Conservation (phyloP, 805 yeast species). For the Kazachstania bromeliacearum region DNA sequence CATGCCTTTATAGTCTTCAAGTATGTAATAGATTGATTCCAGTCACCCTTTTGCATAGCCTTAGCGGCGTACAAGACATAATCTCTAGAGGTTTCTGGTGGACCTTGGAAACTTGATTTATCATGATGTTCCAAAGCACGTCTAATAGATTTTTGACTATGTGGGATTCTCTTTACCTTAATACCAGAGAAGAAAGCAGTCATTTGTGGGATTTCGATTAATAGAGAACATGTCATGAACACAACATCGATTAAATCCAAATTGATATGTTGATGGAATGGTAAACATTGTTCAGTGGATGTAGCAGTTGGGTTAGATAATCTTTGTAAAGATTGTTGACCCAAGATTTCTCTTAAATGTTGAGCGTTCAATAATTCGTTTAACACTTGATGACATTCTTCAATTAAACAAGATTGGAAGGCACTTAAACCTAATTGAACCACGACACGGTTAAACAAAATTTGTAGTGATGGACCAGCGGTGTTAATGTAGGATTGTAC, state of each 20-base stretch:
- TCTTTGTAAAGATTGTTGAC: conserved; percentile 75
- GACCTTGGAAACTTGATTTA: conserved; percentile 91
- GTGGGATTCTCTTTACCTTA: conserved; percentile 48
- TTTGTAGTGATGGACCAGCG: conserved; percentile 83
- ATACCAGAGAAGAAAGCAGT: conserved; percentile 57
- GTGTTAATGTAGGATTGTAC: conserved; percentile 67
- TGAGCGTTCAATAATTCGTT: conserved; percentile 81
- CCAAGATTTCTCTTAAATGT: conserved; percentile 83
- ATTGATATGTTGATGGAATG: conserved; percentile 97
- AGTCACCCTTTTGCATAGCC: conserved; percentile 79
- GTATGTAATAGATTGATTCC: conserved; percentile 68
- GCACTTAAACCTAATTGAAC: conserved; percentile 96
- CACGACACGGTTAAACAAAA: conserved; percentile 86
- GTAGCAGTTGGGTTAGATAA: conserved; percentile 24
- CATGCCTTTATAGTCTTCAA: conserved; percentile 58
- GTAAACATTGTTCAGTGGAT: conserved; percentile 52
- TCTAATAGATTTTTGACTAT: conserved; percentile 73
- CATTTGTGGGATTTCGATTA: conserved; percentile 85
- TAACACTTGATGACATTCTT: conserved; percentile 77
- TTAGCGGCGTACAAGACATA: conserved; percentile 87
- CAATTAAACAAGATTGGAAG: conserved; percentile 78
- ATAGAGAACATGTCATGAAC: conserved; percentile 78
- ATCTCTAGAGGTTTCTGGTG: conserved; percentile 94
- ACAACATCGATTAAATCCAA: conserved; percentile 90
- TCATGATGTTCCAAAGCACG: conserved; percentile 87